These are phyloP conservation scores for Trametopsis cervina DNA, from an alignment of 768 basidiomycete genomes.

Conservation along the genomic window DNA sequence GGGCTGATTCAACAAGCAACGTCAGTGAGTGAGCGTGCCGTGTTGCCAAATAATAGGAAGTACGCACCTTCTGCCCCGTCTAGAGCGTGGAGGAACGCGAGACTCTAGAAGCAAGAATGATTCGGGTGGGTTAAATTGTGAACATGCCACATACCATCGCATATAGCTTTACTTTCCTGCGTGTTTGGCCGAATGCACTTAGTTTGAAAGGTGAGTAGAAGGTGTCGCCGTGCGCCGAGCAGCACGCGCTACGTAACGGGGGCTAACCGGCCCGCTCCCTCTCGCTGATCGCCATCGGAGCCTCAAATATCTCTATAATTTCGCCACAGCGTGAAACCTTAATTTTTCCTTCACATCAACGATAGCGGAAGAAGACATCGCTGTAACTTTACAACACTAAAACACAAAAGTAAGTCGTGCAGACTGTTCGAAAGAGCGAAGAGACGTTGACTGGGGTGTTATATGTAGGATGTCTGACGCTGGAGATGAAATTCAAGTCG, in stretches of 20 bases:
- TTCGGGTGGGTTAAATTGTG: slow-evolving; percentile 1
- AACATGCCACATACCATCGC: not conserved
- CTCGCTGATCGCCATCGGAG: slow-evolving; percentile 49
- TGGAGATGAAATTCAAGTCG: slow-evolving; percentile 90
- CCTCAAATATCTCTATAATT: slow-evolving; percentile 33
- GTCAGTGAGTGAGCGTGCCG: slow-evolving; percentile 14
- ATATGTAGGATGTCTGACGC: slow-evolving; percentile 84
- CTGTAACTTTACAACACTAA: slow-evolving; percentile 12
- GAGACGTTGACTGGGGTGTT: slow-evolving; percentile 4
- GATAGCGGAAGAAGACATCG: slow-evolving; percentile 94
- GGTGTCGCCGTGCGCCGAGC: not conserved
- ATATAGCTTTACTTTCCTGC: not conserved
- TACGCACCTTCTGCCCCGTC: slow-evolving; percentile 71
- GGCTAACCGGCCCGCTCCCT: not conserved
- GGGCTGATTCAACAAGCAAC: slow-evolving; percentile 40
- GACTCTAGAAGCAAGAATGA: too few species aligned
- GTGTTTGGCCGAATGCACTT: not conserved
- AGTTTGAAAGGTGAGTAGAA: too few species aligned
- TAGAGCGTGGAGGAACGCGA: slow-evolving; percentile 66
- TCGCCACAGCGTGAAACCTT: slow-evolving; percentile 32
- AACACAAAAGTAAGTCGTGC: slow-evolving; percentile 20
- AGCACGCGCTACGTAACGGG: not conserved
- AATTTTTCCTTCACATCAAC: slow-evolving; percentile 75
- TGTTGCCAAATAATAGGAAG: slow-evolving; percentile 5
- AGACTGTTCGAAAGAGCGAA: not conserved